Evolutionary conservation across 2,329 filamentous ascomycete species (phyloP).

Genomic region (Ophiosphaerella narmari): DNA sequence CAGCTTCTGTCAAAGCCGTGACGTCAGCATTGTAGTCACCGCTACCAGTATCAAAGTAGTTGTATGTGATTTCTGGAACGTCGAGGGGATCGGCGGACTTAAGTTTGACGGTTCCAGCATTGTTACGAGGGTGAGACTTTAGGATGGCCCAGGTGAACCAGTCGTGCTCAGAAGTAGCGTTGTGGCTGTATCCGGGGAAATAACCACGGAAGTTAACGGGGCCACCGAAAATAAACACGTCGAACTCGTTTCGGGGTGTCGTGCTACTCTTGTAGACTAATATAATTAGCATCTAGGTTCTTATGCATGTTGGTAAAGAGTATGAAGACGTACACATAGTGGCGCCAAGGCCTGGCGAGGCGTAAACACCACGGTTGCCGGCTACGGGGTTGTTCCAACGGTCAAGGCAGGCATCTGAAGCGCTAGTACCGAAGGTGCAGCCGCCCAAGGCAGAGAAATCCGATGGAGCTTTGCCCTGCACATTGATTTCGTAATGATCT

Average conservation of each 20-base stretch:
- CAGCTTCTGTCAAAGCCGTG: constrained; percentile 60
- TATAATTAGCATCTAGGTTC: no score
- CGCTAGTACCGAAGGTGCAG: constrained; percentile 46
- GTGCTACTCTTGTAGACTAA: constrained; percentile 45
- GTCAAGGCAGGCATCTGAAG: constrained; percentile 53
- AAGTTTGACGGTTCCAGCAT: constrained; percentile 64
- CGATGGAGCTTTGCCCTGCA: constrained; percentile 52
- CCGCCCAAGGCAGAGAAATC: constrained; percentile 46
- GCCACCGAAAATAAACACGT: constrained; percentile 61
- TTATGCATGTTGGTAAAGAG: no score
- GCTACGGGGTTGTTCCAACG: constrained; percentile 50
- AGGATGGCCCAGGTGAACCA: constrained; percentile 59
- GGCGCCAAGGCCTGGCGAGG: constrained; percentile 59
- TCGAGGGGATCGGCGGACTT: constrained; percentile 66
- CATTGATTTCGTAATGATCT: constrained; percentile 61
- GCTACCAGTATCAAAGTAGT: constrained; percentile 55
- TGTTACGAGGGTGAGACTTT: constrained; percentile 67
- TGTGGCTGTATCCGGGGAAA: constrained; percentile 61
- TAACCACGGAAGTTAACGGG: constrained; percentile 61
- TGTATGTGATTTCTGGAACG: constrained; percentile 60
- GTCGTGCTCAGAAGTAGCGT: constrained; percentile 55
- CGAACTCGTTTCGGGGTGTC: constrained; percentile 55
- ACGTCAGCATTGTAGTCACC: constrained; percentile 64
- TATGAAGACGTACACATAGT: constrained; percentile 41
- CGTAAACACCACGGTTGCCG: constrained; percentile 52